Evolutionary conservation across 306 rosid genomes (phyloP), one percentile per base, ranked within the genome.

Genomic region (Vigna mungo): DNA sequence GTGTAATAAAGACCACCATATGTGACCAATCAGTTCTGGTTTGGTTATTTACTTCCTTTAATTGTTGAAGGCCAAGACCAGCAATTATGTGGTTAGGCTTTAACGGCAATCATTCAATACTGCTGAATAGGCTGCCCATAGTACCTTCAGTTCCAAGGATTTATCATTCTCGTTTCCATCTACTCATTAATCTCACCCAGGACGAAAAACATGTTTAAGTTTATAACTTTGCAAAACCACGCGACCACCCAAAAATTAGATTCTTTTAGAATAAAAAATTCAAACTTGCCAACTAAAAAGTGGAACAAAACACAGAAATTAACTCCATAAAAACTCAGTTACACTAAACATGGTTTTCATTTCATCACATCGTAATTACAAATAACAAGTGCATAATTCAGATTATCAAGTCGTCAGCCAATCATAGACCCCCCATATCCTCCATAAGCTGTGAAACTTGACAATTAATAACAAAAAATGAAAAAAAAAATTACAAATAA

Each of bases 1-100:
- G 27, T 61, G 65, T 5, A 58, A 84, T 79, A 80, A 72, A 80
- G 18, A 27, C 17, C 72, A 18, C 34, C 75, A 79, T 54, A 61
- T 47, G 27, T 68, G 32, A n/a, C 46, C 72, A 72, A 66, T 68
- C 72, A 59, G 63, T 73, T 30, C 30, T 23, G 49, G 37, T 62
- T 67, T 27, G 47, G 46, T 21, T 34, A 12, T 55, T 17, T 44
- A 53, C 47, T 54, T 67, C 5, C 69, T 44, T 65, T 55, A 73
- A 43, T 73, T 44, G 20, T 10, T 54, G 63, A 46, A 32, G 47
- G 59, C n/a, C 60, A 54, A 25, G 47, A 47, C 51, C 48, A 1
- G 9, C 67, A 44, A 61, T 41, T 39, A 21, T 41, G 62, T 52
- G 18, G 68, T 62, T 60, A 41, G 15, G 16, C 65, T 52, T 52